Percentiles rank a stretch among this genome's conserved stretches.
Conservation (phyloP, 1,139 yeast genomes). For the Sugiyamaella japonica region DNA sequence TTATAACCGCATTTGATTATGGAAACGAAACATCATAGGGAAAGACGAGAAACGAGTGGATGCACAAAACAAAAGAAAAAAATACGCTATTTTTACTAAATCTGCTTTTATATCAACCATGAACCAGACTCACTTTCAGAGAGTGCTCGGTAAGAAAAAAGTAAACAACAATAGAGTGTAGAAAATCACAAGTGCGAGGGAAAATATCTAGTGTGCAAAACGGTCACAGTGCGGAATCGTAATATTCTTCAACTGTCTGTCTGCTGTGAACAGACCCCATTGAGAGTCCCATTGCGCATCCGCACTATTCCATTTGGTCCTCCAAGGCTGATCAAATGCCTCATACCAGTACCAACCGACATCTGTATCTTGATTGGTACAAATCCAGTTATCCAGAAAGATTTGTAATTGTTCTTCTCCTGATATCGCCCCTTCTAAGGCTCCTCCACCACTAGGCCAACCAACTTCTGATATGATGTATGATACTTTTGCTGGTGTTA, state of each 20-base stretch:
- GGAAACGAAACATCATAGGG: not conserved
- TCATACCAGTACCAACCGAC: conserved; percentile 65
- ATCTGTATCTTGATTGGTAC: conserved; percentile 42
- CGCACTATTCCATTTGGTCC: conserved; percentile 50
- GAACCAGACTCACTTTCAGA: conserved; percentile 8
- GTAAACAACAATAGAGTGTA: not conserved
- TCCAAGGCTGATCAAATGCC: conserved; percentile 78
- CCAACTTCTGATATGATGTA: conserved; percentile 63
- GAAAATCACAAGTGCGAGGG: not conserved
- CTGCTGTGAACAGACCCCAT: conserved; percentile 63
- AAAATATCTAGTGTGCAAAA: not conserved
- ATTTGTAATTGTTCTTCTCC: conserved; percentile 47
- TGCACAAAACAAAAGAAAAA: not conserved
- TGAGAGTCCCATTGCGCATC: conserved; percentile 63
- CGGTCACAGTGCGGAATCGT: conserved; percentile 31
- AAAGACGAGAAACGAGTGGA: not conserved
- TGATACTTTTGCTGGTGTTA: conserved; percentile 31
- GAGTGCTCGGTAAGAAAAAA: not conserved
- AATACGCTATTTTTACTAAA: conserved; percentile 1
- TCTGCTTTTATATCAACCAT: conserved; percentile 9
- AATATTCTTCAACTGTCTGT: conserved; percentile 48
- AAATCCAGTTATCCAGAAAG: conserved; percentile 55
- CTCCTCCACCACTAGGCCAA: conserved; percentile 70
- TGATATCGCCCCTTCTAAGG: conserved; percentile 49
- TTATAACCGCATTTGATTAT: conserved; percentile 1